Evolutionary conservation across 148 eudicot genomes (phyloP).

Genomic region (Rhododendron griersonianum): DNA sequence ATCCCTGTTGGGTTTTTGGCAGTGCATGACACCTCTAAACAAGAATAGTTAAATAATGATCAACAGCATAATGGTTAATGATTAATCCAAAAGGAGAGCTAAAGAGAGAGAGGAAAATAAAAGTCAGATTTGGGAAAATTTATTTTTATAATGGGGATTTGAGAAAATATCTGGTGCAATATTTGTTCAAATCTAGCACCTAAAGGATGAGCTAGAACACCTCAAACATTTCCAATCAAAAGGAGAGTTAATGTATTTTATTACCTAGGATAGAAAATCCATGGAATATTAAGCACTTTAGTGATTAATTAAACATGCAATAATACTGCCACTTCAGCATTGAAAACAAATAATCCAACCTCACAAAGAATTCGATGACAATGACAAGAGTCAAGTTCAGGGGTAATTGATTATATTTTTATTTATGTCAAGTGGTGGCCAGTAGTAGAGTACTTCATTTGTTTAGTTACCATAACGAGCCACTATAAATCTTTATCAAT

Average conservation of each 20-base stretch:
- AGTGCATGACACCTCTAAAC: conserved; percentile 28
- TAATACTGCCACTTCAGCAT: conserved; percentile 23
- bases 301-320: conserved; percentile 16
- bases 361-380: background rate
- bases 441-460: background rate
- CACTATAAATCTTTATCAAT: background rate
- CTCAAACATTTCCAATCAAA: conserved; percentile 36
- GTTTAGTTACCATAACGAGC: background rate
- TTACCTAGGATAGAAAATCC: conserved; percentile 15
- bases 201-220: conserved; percentile 4
- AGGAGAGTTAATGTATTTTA: conserved; percentile 47
- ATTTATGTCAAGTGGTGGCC: conserved; percentile 9
- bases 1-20: conserved; percentile 18
- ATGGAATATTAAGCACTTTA: conserved; percentile 25
- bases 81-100: too few species aligned
- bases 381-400: background rate
- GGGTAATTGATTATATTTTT: background rate
- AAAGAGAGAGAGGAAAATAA: too few species aligned
- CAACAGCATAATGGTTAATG: conserved; percentile 4
- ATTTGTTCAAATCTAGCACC: conserved; percentile 11
- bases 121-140: too few species aligned
- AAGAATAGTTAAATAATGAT: conserved; percentile 13
- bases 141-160: too few species aligned
- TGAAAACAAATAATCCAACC: too few species aligned
- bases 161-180: conserved; percentile 22